Base-by-base conservation (phyloP, 2,329 filamentous ascomycete genomes). In the Colletotrichum coccodes region DNA sequence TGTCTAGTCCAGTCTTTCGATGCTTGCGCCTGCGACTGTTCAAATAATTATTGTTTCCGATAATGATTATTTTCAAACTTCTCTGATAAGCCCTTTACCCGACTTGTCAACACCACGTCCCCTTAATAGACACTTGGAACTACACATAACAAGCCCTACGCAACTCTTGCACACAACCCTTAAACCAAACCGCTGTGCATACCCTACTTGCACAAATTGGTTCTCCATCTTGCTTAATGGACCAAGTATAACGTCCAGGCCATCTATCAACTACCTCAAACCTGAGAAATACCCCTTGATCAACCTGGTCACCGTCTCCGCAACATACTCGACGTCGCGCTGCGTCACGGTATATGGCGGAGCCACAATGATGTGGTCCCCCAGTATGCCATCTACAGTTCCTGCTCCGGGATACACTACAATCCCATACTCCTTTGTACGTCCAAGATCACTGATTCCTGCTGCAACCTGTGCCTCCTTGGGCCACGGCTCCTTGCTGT, bases 321-420 rank as follows among this genome's bases (percentile, higher is more conserved):
- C 63, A 26, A 70, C 23, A 23, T 62, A 59, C 14, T 87, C 82
- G 59, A 92, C 80, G 23, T 92, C 88, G 8, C 82, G 81, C 49
- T 79, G 78, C 1, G 85, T 89, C 32, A 91, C 83, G 54, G 87
- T 93, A 79, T 90, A 93, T 1, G 92, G 85, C 5, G 92, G 92
- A 1, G 91, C 87, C 11, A 94, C 74, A 26, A 94, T 83, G 49
- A 94, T 81, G 76, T 93, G 91, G 74, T 95, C 92, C 9, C 92
- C 91, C 1, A 76, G 74, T 2, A 86, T 82, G 54, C 92, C 84
- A 72, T 85, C 89, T 0, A 82, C 86, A 0, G 89, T 89, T 1
- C 91, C 91, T 1, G 81, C 79, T 0, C 90, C 90, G 1, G 89
- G 89, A 75, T 93, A 94, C 3, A 93, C 75, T 8, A 79, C 77